Base-by-base conservation (phyloP, 1,139 yeast genomes). In the Geotrichum fermentans region DNA sequence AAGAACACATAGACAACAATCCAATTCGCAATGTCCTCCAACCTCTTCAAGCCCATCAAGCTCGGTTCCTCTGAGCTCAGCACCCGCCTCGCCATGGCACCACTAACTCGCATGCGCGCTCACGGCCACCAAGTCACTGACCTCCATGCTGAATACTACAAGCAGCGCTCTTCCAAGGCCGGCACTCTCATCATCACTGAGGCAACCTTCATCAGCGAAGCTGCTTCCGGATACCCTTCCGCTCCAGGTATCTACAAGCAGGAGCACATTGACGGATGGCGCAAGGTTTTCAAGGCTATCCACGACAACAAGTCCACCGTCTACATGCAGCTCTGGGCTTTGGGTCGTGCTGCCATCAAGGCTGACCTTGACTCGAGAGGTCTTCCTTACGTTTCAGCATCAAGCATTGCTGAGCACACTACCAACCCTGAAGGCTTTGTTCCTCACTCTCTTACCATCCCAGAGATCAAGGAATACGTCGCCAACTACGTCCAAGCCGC, bases 261-360 rank as follows among this genome's bases (percentile, higher is more conserved):
- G 7, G 69, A 66, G 26, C 83, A 79, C 54, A 63, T 71, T 16
- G 65, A 61, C n/a, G 74, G 70, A 18, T 80, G 84, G 84, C 72
- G 68, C 50, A 68, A 70, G 54, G 70, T 80, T 49, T 65, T 69
- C 49, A 72, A 73, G 26, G 71, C 65, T 14, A 74, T 82, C 36
- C 87, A 82, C 58, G 71, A 66, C 41, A 74, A 81, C 56, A 72
- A 75, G 29, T 74, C 84, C 0, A 73, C 63, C 52, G 63, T 77
- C 16, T 71, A 76, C 51, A 58, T 73, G 38, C 92, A 84, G 65
- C 60, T 83, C 40, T 81, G 84, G 83, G 72, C 69, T 40, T 61
- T 80, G 49, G 89, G 88, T 43, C 72, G 85, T 61, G 71, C 69
- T 38, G 79, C 78, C 5, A 68, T 60, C 52, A 73, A 82, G 10